phyloP scores from a whole-genome alignment of 768 basidiomycete species.

The Coprinopsis marcescibilis region DNA sequence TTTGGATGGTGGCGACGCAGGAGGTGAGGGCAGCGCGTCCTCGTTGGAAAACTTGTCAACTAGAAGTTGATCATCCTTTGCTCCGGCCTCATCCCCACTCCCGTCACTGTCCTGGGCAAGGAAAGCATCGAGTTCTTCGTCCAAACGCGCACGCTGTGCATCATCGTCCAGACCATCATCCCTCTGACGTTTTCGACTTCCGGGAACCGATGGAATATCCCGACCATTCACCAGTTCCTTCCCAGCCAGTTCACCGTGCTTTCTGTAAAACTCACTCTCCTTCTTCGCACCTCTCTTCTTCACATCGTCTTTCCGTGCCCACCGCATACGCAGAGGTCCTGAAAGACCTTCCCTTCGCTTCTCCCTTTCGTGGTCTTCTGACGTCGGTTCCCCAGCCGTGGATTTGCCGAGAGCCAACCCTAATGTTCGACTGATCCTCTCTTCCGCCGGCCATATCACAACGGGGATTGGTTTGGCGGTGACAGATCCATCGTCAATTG shows the following conservation, averaged over 20 bases:
- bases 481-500: conserved; percentile 43
- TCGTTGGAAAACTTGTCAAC: conserved; percentile 8
- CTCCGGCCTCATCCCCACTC: conserved; percentile 19
- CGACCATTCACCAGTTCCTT: conserved; percentile 45
- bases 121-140: conserved; percentile 67
- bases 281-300: conserved; percentile 72
- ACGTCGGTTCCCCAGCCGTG: neutral
- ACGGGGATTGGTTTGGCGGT: conserved; percentile 67
- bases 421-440: conserved; percentile 66
- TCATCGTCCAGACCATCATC: conserved; percentile 32
- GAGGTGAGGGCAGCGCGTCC: conserved; percentile 11
- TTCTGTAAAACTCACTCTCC: conserved; percentile 75
- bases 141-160: conserved; percentile 38
- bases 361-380: conserved; percentile 1
- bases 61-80: neutral
- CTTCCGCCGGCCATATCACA: conserved; percentile 73
- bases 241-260: conserved; percentile 61
- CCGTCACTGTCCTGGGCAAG: conserved; percentile 37
- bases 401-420: conserved; percentile 40
- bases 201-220: conserved; percentile 19
- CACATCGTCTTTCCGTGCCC: conserved; percentile 66
- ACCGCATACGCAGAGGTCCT: conserved; percentile 66
- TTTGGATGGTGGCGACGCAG: conserved; percentile 52
- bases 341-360: conserved; percentile 46
- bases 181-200: conserved; percentile 2